Conservation (phyloP, 2,329 filamentous ascomycete species). For the Westerdykella ornata region DNA sequence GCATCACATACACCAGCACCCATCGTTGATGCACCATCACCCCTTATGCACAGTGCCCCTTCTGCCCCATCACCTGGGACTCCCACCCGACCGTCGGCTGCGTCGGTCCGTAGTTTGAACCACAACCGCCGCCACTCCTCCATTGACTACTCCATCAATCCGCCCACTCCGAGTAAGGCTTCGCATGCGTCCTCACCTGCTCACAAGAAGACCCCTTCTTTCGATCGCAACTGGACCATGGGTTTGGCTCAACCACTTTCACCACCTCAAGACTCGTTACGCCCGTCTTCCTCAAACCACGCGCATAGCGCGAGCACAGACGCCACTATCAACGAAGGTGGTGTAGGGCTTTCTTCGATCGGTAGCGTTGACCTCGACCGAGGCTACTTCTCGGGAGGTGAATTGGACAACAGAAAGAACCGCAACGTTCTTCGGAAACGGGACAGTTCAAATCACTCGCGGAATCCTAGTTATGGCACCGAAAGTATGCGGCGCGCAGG, state of each 20-base stretch:
- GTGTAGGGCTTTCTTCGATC: constrained; percentile 26
- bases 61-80: constrained; percentile 38
- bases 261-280: constrained; percentile 15
- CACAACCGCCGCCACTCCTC: constrained; percentile 84
- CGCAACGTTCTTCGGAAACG: constrained; percentile 73
- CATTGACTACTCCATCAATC: constrained; percentile 57
- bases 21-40: constrained; percentile 36
- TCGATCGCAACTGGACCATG: constrained; percentile 56
- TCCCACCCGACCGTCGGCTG: constrained; percentile 61
- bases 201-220: constrained; percentile 52
- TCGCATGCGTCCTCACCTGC: constrained; percentile 19
- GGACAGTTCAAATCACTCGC: constrained; percentile 56
- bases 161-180: constrained; percentile 22
- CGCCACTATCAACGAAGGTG: constrained; percentile 22
- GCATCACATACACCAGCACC: constrained; percentile 26
- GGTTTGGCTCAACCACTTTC: constrained; percentile 32
- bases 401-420: constrained; percentile 63
- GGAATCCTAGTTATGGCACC: constrained; percentile 67
- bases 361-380: constrained; percentile 62
- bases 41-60: constrained; percentile 41
- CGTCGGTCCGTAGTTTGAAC: constrained; percentile 73
- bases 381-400: constrained; percentile 88
- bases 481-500: constrained; percentile 51
- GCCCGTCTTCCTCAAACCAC: constrained; percentile 32
- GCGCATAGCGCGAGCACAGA: constrained; percentile 27